Evolutionary conservation across 768 basidiomycete species (phyloP), one percentile per base, ranked within the genome.

Genomic region (Austroboletus festivus): DNA sequence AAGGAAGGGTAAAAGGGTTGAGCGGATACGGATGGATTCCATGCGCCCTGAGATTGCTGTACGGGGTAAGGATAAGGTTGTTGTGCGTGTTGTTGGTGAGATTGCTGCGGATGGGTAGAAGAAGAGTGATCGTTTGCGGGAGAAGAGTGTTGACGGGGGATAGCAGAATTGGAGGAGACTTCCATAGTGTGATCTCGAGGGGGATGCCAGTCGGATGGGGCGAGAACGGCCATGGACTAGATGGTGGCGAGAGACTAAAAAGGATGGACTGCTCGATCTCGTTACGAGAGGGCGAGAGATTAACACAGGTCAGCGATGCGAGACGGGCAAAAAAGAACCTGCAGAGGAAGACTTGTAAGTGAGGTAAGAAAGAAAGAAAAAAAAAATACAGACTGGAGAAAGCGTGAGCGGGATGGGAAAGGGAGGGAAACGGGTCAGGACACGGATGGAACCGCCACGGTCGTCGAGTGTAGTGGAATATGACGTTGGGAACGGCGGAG

Each of bases 1-100:
- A 82, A 87, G 24, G 82, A 78, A 48, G 87, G 86, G 65, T 89
- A 89, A 67, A 85, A 89, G 37, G 86, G 86, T 47, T 81, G 78
- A 28, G 28, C 28, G 28, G 28, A 28, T 28, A 28, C 28, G 30
- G 81, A 78, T 6, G 83, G 80, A 19, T 81, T 82, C 86, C 86
- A 89, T 55, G 75, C 71, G 40, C 80, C 79, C 68, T 84, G 84
- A 16, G 85, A 28, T 28, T 28, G 28, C 28, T 28, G 28, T 12
- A 28, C 28, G 12, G 28, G 83, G 67, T 85, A 86, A 9, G 83
- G 77, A 67, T 83, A 86, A 10, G 76, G 73, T 10, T 63, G 46
- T 39, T 65, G 68, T 20, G 74, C 19, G 21, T 56, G 46, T 33
- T 64, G 60, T 2, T 51, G 62, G 26, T 28, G 28, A 28, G 57